These are phyloP conservation scores for Chytriomyces sp. DNA, from an alignment of 192 early-diverging fungal species.

Conservation along the genomic window DNA sequence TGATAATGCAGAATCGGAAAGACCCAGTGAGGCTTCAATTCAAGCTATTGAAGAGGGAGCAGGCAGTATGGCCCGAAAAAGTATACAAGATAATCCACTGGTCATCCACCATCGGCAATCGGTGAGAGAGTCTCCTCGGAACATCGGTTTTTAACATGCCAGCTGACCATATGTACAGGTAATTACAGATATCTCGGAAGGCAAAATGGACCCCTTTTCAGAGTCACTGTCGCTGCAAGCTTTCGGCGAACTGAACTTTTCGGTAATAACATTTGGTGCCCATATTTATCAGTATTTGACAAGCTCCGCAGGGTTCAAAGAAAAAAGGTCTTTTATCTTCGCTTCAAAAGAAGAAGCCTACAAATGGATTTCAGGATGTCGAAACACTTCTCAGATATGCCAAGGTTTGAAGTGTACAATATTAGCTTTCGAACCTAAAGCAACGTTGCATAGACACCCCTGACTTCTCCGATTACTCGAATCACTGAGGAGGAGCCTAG, in stretches of 20 bases:
- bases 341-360: slow-evolving; percentile 12
- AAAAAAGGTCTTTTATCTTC: slow-evolving; percentile 12
- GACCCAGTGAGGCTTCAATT: neutral
- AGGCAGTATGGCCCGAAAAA: neutral
- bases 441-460: slow-evolving; percentile 18
- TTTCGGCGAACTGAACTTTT: slow-evolving; percentile 32
- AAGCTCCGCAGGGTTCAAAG: neutral
- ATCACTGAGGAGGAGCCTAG: slow-evolving; percentile 38
- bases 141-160: neutral
- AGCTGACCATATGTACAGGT: neutral
- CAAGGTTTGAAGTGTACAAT: slow-evolving; percentile 43
- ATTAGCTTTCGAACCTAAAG: neutral
- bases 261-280: slow-evolving; percentile 1
- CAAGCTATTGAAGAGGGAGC: too few species aligned
- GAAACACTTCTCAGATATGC: slow-evolving; percentile 44
- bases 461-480: slow-evolving; percentile 38
- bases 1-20: neutral
- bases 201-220: slow-evolving; percentile 32
- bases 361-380: slow-evolving; percentile 31
- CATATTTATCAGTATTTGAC: neutral
- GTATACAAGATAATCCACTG: neutral
- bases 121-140: neutral
- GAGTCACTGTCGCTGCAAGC: slow-evolving; percentile 28
- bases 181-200: slow-evolving; percentile 4
- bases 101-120: neutral